Base-by-base conservation (phyloP, 2,329 filamentous ascomycete species). In the Gaeumannomyces sp. region DNA sequence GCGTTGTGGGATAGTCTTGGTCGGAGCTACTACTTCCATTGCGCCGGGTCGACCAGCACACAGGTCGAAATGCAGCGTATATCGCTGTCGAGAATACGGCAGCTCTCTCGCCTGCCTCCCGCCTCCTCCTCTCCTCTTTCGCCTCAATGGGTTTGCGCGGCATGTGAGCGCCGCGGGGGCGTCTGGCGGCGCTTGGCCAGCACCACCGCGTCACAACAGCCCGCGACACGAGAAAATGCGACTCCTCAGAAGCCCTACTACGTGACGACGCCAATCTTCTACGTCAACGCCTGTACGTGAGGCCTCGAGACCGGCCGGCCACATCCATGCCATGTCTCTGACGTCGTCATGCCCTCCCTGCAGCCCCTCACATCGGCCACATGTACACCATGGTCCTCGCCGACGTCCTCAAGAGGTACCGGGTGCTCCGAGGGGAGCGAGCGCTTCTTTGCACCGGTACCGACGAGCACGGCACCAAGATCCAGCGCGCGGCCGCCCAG, bases 401-500 rank as follows among this genome's bases (percentile, higher is more conserved):
- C 68, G 95, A 99, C 76, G 89, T 97, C 64, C 79, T 97, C 70
- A 99, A 98, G 77, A 85, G 95, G 78, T 99, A 93, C 92, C 87
- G 96, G 73, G 80, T 86, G 38, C 82, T 99, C 63, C 86, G 89
- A 66, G 91, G 91, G 53, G 76, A 86, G 35, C 78, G 83, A 61
- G 89, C 93, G 4, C 82, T 92, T 68, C 80, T 99, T 19, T 89
- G 90, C 71, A 99, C 95, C 1, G 95, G 95, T 66, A 98, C 93
- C 50, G 95, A 99, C 75, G 95, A 99, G 77, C 94, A 99, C 80
- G 95, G 95, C 59, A 90, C 97, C 85, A 99, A 99, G 83, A 90
- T 98, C 28, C 95, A 99, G 75, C 89, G 89, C 75, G 94, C 94
- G 0, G 92, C 95, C 1, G 80, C 83, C 8, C 85, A 87, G 69